Evolutionary conservation across 495 filamentous ascomycete genomes (phyloP).

Genomic region (Articulospora tetracladia): DNA sequence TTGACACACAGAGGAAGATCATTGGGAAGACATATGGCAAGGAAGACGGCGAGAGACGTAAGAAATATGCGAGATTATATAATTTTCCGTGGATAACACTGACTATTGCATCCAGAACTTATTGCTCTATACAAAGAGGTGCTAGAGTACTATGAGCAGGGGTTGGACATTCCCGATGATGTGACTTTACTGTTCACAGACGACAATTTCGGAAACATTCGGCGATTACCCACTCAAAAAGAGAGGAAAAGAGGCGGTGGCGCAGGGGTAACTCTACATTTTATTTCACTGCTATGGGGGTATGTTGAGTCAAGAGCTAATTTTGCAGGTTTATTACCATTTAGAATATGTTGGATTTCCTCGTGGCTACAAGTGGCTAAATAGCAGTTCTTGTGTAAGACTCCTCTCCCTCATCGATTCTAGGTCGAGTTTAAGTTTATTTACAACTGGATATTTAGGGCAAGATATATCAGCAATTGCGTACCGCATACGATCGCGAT

Average conservation of each 20-base stretch:
- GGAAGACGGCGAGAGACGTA: background rate
- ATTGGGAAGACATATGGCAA: slow-evolving; percentile 49
- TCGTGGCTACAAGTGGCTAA: slow-evolving; percentile 67
- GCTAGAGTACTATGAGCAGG: slow-evolving; percentile 60
- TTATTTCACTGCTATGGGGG: background rate
- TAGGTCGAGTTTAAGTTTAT: background rate
- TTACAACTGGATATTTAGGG: too few species aligned
- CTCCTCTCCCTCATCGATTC: background rate
- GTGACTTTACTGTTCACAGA: slow-evolving; percentile 71
- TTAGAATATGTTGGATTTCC: slow-evolving; percentile 68
- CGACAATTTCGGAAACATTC: slow-evolving; percentile 70
- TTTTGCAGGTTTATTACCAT: slow-evolving; percentile 54
- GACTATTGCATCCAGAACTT: background rate
- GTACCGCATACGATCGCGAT: slow-evolving; percentile 53
- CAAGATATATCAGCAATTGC: slow-evolving; percentile 50
- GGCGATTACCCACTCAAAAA: slow-evolving; percentile 57
- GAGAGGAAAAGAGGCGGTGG: slow-evolving; percentile 57
- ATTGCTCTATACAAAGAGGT: slow-evolving; percentile 59
- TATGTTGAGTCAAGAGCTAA: background rate
- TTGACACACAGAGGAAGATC: slow-evolving; percentile 47
- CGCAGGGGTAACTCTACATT: slow-evolving; percentile 47
- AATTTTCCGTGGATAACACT: background rate
- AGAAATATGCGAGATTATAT: background rate
- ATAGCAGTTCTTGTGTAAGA: slow-evolving; percentile 48
- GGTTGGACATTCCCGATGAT: slow-evolving; percentile 63